phyloP scores from a whole-genome alignment of 352 stramenopile species.

The Phytopythium ostracodes region DNA sequence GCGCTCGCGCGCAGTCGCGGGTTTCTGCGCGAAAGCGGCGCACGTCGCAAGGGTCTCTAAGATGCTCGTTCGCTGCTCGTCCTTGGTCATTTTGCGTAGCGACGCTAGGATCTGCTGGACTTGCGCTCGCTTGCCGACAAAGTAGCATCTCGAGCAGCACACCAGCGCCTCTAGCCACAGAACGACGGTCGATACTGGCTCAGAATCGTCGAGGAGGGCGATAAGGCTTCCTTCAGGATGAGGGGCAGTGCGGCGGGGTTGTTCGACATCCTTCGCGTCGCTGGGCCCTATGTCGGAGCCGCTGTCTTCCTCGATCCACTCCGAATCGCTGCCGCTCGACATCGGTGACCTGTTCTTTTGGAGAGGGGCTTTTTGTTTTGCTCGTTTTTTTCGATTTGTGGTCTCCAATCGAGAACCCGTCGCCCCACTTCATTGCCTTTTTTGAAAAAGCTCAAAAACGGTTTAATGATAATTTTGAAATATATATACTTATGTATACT shows the following conservation, averaged over 20 bases:
- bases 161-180: not conserved
- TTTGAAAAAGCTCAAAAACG: constrained; percentile 9
- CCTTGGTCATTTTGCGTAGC: not conserved
- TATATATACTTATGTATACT: too few species aligned
- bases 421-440: not conserved
- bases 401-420: not conserved
- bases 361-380: not conserved
- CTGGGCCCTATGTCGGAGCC: too few species aligned
- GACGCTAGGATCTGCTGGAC: not conserved
- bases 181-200: not conserved
- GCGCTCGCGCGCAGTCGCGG: constrained; percentile 1
- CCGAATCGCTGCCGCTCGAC: not conserved
- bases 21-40: not conserved
- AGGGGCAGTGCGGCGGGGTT: too few species aligned
- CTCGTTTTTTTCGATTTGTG: not conserved
- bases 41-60: not conserved
- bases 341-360: not conserved
- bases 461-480: constrained; percentile 7
- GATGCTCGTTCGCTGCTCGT: not conserved
- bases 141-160: not conserved
- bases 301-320: constrained; percentile 2
- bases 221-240: too few species aligned
- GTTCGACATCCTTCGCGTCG: too few species aligned
- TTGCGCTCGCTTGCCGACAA: not conserved
- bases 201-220: not conserved